Conservation (phyloP, 495 filamentous ascomycete genomes). For the Pseudomonodictys pantanalensis region DNA sequence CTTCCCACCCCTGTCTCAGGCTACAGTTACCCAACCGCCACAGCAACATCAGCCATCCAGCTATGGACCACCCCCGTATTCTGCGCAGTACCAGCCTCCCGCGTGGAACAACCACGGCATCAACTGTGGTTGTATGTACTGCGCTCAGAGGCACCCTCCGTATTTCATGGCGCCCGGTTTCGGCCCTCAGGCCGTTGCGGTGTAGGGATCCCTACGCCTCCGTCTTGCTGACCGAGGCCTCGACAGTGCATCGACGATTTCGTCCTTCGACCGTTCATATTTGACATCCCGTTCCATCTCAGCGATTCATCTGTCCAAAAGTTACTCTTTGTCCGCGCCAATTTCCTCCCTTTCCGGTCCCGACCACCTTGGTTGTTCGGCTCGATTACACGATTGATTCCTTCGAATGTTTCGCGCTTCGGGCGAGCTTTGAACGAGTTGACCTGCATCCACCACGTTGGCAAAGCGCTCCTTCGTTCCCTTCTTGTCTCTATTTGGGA, state of each 20-base stretch:
- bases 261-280: constrained; percentile 22
- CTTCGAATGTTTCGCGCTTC: not conserved
- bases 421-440: constrained; percentile 1
- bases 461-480: constrained; percentile 3
- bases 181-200: constrained; percentile 54
- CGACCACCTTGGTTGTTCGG: constrained; percentile 1
- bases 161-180: constrained; percentile 63
- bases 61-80: constrained; percentile 33
- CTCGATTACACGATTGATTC: constrained; percentile 2
- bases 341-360: not conserved
- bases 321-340: constrained; percentile 19
- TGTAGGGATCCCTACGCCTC: constrained; percentile 40
- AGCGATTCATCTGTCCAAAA: constrained; percentile 30
- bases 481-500: constrained; percentile 30
- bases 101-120: constrained; percentile 46
- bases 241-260: constrained; percentile 4
- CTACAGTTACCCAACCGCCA: constrained; percentile 26
- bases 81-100: constrained; percentile 27
- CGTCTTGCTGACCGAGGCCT: constrained; percentile 1
- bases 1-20: constrained; percentile 36
- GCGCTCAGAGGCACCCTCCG: constrained; percentile 58
- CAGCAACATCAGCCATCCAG: constrained; percentile 30
- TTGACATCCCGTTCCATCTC: constrained; percentile 14
- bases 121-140: constrained; percentile 68
- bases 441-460: constrained; percentile 1